These are phyloP conservation scores for Inonotus hispidus DNA, from an alignment of 1,284 basidiomycete species.

Conservation along the genomic window DNA sequence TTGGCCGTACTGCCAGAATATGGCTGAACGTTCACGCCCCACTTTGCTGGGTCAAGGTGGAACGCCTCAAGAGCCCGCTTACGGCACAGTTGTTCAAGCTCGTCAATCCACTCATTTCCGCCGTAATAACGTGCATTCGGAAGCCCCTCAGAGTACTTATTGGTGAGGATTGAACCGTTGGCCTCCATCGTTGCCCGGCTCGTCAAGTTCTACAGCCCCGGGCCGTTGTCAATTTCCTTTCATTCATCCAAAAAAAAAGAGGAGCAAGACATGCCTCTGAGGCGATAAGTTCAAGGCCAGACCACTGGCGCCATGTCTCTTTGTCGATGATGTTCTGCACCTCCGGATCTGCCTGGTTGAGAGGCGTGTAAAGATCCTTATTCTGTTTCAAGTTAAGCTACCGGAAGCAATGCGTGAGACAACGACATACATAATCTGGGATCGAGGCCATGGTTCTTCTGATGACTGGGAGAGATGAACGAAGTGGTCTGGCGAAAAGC, in stretches of 20 bases:
- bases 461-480: constrained; percentile 24
- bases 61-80: constrained; percentile 96
- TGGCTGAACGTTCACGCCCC: constrained; percentile 99
- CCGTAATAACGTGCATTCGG: constrained; percentile 97
- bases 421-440: constrained; percentile 52
- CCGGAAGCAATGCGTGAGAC: neutral
- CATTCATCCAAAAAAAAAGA: constrained; percentile 19
- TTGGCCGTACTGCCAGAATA: constrained; percentile 81
- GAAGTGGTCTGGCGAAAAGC: constrained; percentile 26
- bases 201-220: constrained; percentile 76
- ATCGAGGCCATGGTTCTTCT: constrained; percentile 53
- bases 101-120: constrained; percentile 96
- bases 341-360: constrained; percentile 90
- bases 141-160: constrained; percentile 97
- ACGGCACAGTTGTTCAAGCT: constrained; percentile 93
- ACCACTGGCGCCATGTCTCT: constrained; percentile 98
- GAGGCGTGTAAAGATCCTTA: constrained; percentile 83
- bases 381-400: constrained; percentile 50
- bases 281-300: constrained; percentile 94
- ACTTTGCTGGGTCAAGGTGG: constrained; percentile 87
- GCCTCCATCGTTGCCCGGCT: constrained; percentile 95
- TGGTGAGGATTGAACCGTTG: constrained; percentile 97
- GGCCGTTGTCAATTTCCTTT: neutral
- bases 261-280: constrained; percentile 61
- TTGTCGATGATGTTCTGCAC: constrained; percentile 98